A percentile compares a stretch with the other conserved stretches of the same genome.
Evolutionary conservation across 2,329 filamentous ascomycete genomes (phyloP).

Genomic region (Thermoascus crustaceus): DNA sequence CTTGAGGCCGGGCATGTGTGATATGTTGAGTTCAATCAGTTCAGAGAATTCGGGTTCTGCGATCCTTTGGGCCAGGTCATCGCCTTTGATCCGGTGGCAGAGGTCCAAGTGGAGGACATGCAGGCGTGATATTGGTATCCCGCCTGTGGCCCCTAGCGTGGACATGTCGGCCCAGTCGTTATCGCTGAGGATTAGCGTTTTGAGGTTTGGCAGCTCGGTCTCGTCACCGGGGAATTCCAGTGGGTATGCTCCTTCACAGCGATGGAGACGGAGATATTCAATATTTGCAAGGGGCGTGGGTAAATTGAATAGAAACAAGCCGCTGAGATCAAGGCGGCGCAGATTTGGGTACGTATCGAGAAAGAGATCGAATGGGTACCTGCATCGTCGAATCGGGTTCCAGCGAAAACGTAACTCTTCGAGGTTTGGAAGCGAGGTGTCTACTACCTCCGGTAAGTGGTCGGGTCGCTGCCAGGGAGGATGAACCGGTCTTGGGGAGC

Average conservation of each 20-base stretch:
- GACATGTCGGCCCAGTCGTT: conserved; percentile 15
- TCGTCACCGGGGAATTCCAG: too few relatives aligned
- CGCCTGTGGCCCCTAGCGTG: conserved; percentile 12
- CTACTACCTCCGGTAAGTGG: conserved; percentile 8
- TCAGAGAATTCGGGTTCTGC: conserved; percentile 7
- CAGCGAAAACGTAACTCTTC: conserved; percentile 26
- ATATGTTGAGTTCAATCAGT: conserved; percentile 24
- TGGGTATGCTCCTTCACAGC: too few relatives aligned
- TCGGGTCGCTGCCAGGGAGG: not conserved
- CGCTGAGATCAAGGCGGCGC: conserved; percentile 21
- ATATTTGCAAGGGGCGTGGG: conserved; percentile 23
- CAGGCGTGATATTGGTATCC: conserved; percentile 15
- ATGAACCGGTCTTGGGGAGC: not conserved
- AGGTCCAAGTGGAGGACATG: conserved; percentile 19
- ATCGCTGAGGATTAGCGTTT: conserved; percentile 21
- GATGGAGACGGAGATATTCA: conserved; percentile 21
- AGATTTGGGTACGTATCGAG: conserved; percentile 11
- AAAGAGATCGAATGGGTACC: not conserved
- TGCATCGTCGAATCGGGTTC: conserved; percentile 9
- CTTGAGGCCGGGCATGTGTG: conserved; percentile 16
- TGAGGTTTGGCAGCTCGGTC: conserved; percentile 20
- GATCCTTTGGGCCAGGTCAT: conserved; percentile 6
- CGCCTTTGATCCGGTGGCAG: conserved; percentile 15
- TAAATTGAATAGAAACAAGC: conserved; percentile 17
- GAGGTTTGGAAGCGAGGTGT: conserved; percentile 20